A percentile compares a stretch with the other conserved stretches of the same genome.
These are phyloP conservation scores for Cadophora gregata DNA, from an alignment of 2,329 filamentous ascomycete species.

Conservation along the genomic window DNA sequence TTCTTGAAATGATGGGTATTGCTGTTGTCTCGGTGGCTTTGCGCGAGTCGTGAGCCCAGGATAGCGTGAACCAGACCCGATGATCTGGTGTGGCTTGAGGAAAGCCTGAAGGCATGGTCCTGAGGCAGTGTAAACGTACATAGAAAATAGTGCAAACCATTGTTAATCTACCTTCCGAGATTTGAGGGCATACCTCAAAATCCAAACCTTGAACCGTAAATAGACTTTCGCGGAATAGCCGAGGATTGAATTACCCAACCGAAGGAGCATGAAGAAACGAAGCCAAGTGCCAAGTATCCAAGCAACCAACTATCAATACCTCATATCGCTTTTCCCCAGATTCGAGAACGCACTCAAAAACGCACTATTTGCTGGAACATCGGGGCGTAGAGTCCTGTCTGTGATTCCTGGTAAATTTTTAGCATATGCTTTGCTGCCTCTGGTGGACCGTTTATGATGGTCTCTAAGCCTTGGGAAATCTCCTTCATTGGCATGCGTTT, in stretches of 20 bases:
- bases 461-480: constrained; percentile 22
- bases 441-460: constrained; percentile 20
- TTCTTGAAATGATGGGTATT: not conserved
- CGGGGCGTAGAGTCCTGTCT: constrained; percentile 22
- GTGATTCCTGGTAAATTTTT: constrained; percentile 26
- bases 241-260: not conserved
- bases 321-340: too few relatives aligned
- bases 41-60: not conserved
- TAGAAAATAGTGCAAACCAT: not conserved
- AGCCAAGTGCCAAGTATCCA: too few relatives aligned
- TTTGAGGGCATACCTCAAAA: too few relatives aligned
- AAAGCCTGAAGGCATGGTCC: not conserved
- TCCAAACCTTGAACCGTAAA: too few relatives aligned
- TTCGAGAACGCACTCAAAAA: constrained; percentile 28
- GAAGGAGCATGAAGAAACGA: not conserved
- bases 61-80: not conserved
- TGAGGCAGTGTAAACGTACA: not conserved
- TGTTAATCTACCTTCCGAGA: not conserved
- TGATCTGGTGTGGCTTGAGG: not conserved
- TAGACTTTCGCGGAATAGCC: too few relatives aligned
- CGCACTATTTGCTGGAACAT: constrained; percentile 31
- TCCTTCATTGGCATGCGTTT: too few relatives aligned
- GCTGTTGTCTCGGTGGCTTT: too few relatives aligned
- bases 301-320: too few relatives aligned
- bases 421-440: constrained; percentile 24